Evolutionary conservation across 2,329 filamentous ascomycete genomes (phyloP).

Genomic region (Botryotinia calthae): DNA sequence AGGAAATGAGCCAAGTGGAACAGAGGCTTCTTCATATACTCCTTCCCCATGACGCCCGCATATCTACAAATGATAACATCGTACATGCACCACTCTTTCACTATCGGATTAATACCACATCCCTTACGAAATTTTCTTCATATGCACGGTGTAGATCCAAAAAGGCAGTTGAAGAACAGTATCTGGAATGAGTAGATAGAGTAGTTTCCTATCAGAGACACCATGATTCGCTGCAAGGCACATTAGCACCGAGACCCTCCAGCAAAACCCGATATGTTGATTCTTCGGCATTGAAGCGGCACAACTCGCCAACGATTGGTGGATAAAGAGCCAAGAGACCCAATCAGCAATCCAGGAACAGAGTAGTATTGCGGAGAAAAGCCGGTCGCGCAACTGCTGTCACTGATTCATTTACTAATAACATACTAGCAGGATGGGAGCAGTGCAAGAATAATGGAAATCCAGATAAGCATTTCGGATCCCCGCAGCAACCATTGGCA

Average conservation of each 20-base stretch:
- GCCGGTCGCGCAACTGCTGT: neutral
- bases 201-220: neutral
- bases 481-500: neutral
- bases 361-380: conserved; percentile 2
- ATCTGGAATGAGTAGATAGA: neutral
- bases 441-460: neutral
- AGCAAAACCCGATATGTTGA: neutral
- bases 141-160: neutral
- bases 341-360: neutral
- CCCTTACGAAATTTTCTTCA: neutral
- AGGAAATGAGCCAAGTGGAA: neutral
- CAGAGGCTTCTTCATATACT: neutral
- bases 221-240: neutral
- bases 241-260: neutral
- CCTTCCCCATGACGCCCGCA: neutral
- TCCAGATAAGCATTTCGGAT: neutral
- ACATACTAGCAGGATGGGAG: neutral
- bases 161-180: conserved; percentile 2
- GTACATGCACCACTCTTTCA: neutral
- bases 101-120: neutral
- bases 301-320: neutral
- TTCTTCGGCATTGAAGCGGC: neutral
- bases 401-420: neutral
- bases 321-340: conserved; percentile 2
- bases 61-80: neutral